Conservation (phyloP, 148 eudicot genomes). For the Chenopodium suecicum region DNA sequence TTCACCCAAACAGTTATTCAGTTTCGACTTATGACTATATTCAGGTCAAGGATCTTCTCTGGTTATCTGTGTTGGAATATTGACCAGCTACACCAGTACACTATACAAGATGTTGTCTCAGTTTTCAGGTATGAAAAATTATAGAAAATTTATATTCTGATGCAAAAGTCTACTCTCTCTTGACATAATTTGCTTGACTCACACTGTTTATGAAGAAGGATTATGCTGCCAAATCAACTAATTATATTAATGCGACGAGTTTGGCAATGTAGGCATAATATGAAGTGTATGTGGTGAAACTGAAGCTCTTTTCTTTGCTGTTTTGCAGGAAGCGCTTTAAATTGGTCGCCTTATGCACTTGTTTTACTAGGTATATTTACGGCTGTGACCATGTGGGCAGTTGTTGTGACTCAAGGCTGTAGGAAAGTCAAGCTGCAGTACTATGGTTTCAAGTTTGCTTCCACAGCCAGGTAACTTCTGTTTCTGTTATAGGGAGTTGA, state of each 20-base stretch:
- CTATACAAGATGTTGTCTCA: constrained; percentile 82
- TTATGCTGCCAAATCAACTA: not conserved
- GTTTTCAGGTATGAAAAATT: constrained; percentile 59
- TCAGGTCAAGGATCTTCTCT: constrained; percentile 96
- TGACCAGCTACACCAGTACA: constrained; percentile 87
- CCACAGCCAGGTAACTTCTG: constrained; percentile 67
- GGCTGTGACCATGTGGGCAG: constrained; percentile 91
- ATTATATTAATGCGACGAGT: not conserved
- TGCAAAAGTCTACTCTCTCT: not conserved
- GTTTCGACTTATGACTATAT: not conserved
- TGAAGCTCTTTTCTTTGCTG: constrained; percentile 5
- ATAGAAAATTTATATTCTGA: not conserved
- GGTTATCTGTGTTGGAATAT: constrained; percentile 87
- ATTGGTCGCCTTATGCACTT: constrained; percentile 76
- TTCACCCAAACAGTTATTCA: not conserved
- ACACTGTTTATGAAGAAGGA: not conserved
- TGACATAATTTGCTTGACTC: not conserved
- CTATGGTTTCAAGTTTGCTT: constrained; percentile 93
- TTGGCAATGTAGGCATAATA: not conserved
- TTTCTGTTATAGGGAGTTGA: not conserved
- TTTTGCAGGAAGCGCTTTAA: constrained; percentile 65
- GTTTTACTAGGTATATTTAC: constrained; percentile 66
- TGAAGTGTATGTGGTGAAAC: not conserved
- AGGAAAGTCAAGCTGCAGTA: constrained; percentile 95
- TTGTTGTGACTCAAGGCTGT: constrained; percentile 92